Percentiles rank a stretch among this genome's conserved stretches.
Evolutionary conservation across 2,329 filamentous ascomycete species (phyloP).

Genomic region (Colletotrichum shisoi): DNA sequence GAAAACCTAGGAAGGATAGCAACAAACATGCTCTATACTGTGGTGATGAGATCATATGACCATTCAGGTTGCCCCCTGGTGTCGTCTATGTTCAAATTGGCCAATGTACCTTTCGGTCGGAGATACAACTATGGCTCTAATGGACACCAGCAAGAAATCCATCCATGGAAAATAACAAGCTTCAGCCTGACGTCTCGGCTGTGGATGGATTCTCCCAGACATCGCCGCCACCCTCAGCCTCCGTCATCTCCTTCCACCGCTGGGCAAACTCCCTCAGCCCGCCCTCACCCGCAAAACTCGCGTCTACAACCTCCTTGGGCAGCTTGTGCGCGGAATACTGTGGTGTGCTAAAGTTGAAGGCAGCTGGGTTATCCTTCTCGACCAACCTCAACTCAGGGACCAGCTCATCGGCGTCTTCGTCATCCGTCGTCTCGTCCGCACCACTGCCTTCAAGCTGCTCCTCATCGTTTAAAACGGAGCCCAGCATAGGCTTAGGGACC

Average conservation of each 20-base stretch:
- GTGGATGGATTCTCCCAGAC: slow-evolving; percentile 49
- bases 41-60: background rate
- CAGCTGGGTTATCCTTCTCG: slow-evolving; percentile 83
- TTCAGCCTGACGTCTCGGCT: background rate
- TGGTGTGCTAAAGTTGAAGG: slow-evolving; percentile 82
- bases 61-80: background rate
- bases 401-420: slow-evolving; percentile 55
- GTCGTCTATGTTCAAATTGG: background rate
- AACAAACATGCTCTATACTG: background rate
- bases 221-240: slow-evolving; percentile 50
- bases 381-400: slow-evolving; percentile 80
- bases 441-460: slow-evolving; percentile 48
- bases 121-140: background rate
- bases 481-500: slow-evolving; percentile 66
- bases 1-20: background rate
- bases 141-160: background rate
- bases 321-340: slow-evolving; percentile 96
- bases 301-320: slow-evolving; percentile 88
- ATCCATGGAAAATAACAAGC: background rate
- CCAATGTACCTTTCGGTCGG: background rate
- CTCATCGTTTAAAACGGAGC: slow-evolving; percentile 52
- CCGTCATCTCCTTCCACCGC: slow-evolving; percentile 72
- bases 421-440: slow-evolving; percentile 50
- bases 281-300: slow-evolving; percentile 71
- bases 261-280: slow-evolving; percentile 82